These are phyloP conservation scores for Lagerstroemia speciosa DNA, from an alignment of 345 rosid species.

Conservation along the genomic window DNA sequence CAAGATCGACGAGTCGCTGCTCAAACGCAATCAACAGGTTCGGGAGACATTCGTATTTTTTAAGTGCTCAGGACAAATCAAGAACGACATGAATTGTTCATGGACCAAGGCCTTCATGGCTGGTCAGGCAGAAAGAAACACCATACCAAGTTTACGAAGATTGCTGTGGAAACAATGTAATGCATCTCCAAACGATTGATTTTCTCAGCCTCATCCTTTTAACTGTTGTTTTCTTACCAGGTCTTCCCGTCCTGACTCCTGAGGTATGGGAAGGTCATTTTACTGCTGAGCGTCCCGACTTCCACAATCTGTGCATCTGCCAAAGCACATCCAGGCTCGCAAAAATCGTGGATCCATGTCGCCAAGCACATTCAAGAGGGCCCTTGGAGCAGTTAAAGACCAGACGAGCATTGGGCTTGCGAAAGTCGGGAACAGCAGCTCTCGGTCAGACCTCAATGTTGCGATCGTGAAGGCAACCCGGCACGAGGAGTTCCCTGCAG, in stretches of 20 bases:
- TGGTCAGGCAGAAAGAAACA: too few species aligned
- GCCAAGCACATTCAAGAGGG: constrained; percentile 58
- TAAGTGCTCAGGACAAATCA: too few species aligned
- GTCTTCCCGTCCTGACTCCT: neutral
- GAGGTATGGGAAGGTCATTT: neutral
- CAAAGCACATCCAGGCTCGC: too few species aligned
- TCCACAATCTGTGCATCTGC: neutral
- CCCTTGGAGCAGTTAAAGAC: constrained; percentile 81
- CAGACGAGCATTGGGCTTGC: constrained; percentile 81
- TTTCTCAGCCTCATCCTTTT: too few species aligned
- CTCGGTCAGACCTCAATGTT: constrained; percentile 59
- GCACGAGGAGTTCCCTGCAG: constrained; percentile 80
- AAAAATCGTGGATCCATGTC: constrained; percentile 46
- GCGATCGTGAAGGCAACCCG: constrained; percentile 87
- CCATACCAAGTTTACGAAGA: too few species aligned
- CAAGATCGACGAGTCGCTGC: too few species aligned
- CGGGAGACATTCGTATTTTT: too few species aligned
- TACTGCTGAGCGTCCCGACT: neutral
- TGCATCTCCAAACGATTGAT: too few species aligned
- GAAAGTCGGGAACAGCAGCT: constrained; percentile 60
- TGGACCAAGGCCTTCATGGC: too few species aligned
- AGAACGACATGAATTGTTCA: too few species aligned
- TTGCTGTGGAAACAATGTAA: too few species aligned
- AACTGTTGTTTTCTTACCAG: neutral
- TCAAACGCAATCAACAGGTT: too few species aligned